phyloP scores from a whole-genome alignment of 2,329 filamentous ascomycete species.

The Ascochyta clinopodiicola region DNA sequence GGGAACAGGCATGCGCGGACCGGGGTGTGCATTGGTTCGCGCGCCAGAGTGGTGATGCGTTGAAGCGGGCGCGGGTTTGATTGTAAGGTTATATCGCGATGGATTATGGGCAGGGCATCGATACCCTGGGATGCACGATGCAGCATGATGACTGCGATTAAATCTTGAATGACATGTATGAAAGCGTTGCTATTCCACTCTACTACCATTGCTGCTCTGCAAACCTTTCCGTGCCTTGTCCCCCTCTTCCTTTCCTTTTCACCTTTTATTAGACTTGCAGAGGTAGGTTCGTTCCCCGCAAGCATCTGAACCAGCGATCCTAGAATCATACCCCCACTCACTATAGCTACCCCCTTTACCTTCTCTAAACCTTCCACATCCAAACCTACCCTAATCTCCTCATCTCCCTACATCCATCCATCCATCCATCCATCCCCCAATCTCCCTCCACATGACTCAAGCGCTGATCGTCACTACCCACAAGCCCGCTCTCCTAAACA shows the following conservation, averaged over 20 bases:
- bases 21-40: slow-evolving; percentile 18
- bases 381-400: too few species aligned
- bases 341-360: too few species aligned
- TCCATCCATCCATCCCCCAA: too few species aligned
- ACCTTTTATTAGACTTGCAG: background rate
- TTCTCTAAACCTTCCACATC: too few species aligned
- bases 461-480: too few species aligned
- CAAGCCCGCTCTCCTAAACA: too few species aligned
- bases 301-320: background rate
- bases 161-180: slow-evolving; percentile 18
- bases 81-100: slow-evolving; percentile 13
- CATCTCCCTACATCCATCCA: too few species aligned
- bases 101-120: slow-evolving; percentile 13
- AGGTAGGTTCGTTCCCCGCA: background rate
- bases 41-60: slow-evolving; percentile 13
- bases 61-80: slow-evolving; percentile 12
- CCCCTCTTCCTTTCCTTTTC: background rate
- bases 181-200: slow-evolving; percentile 16
- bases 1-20: slow-evolving; percentile 7
- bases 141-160: slow-evolving; percentile 11
- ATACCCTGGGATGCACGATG: slow-evolving; percentile 13
- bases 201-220: background rate
- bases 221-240: background rate
- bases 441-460: too few species aligned
- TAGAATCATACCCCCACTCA: too few species aligned